Evolutionary conservation across 495 filamentous ascomycete genomes (phyloP).

Genomic region (Monascus purpureus): DNA sequence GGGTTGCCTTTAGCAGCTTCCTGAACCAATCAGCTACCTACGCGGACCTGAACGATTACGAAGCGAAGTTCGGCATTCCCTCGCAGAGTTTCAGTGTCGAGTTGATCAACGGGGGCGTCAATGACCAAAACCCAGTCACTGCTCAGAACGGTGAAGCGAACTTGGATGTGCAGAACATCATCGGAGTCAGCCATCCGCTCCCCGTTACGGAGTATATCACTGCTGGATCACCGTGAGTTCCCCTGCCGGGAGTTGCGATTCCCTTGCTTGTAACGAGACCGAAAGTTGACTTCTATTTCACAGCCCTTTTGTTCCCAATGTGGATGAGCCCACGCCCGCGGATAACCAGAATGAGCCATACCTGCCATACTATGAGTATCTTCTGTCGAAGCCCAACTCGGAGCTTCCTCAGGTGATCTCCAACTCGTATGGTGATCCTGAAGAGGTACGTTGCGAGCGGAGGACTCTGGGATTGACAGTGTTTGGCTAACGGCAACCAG

Average conservation of each 20-base stretch:
- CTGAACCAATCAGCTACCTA: constrained; percentile 32
- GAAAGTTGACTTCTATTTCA: too few species aligned
- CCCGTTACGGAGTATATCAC: constrained; percentile 49
- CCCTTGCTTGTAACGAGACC: too few species aligned
- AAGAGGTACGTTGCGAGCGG: constrained; percentile 19
- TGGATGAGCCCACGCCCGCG: constrained; percentile 33
- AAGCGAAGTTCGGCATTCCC: constrained; percentile 19
- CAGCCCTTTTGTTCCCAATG: constrained; percentile 41
- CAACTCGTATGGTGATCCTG: constrained; percentile 61
- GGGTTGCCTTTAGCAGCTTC: constrained; percentile 44
- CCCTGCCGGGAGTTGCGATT: too few species aligned
- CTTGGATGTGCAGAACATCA: constrained; percentile 51
- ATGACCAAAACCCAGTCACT: constrained; percentile 31
- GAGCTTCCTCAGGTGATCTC: constrained; percentile 53
- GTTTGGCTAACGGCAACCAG: constrained; percentile 14
- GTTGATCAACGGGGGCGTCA: constrained; percentile 39
- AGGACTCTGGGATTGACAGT: not conserved
- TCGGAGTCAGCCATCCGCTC: constrained; percentile 40
- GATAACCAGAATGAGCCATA: constrained; percentile 52
- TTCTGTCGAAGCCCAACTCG: constrained; percentile 35
- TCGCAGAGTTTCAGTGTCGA: constrained; percentile 41
- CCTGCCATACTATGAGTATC: constrained; percentile 45
- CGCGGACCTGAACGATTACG: constrained; percentile 19
- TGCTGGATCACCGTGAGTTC: constrained; percentile 35
- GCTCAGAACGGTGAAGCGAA: constrained; percentile 44